A percentile compares a stretch with the other conserved stretches of the same genome.
Conservation (phyloP, 106 monocot species). For the Dendrobium catenatum region DNA sequence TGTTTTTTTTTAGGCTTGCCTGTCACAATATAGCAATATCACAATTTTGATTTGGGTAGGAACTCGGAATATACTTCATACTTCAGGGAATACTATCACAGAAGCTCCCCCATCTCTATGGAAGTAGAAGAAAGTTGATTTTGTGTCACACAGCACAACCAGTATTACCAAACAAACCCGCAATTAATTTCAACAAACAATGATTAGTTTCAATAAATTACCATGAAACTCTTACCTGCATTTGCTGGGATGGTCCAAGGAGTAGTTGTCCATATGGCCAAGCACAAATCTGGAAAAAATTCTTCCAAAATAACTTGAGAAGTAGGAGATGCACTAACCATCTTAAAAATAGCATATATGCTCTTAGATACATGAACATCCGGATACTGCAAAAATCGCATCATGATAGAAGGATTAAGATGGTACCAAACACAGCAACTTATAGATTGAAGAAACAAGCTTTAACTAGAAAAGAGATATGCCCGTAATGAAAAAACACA, state of each 20-base stretch:
- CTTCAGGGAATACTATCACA: too few species aligned
- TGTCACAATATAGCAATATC: background rate
- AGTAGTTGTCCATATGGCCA: slow-evolving; percentile 98
- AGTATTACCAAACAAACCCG: background rate
- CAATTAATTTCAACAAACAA: background rate
- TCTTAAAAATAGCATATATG: slow-evolving; percentile 77
- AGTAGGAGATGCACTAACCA: slow-evolving; percentile 39
- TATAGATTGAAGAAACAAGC: background rate
- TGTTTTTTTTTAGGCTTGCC: background rate
- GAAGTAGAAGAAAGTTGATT: too few species aligned
- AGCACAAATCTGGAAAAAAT: slow-evolving; percentile 64
- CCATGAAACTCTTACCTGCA: slow-evolving; percentile 55
- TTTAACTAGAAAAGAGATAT: background rate
- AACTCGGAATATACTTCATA: background rate
- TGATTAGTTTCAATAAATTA: background rate
- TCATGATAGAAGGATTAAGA: background rate
- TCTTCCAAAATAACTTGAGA: slow-evolving; percentile 41
- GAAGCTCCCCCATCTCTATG: too few species aligned
- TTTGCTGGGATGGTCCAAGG: slow-evolving; percentile 99
- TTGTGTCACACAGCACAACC: background rate
- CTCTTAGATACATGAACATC: slow-evolving; percentile 88
- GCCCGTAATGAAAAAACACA: background rate
- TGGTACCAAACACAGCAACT: background rate
- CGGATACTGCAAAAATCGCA: slow-evolving; percentile 61
- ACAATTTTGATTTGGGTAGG: background rate